phyloP scores from a whole-genome alignment of 2,329 filamentous ascomycete genomes.

The Colletotrichum somersetense region DNA sequence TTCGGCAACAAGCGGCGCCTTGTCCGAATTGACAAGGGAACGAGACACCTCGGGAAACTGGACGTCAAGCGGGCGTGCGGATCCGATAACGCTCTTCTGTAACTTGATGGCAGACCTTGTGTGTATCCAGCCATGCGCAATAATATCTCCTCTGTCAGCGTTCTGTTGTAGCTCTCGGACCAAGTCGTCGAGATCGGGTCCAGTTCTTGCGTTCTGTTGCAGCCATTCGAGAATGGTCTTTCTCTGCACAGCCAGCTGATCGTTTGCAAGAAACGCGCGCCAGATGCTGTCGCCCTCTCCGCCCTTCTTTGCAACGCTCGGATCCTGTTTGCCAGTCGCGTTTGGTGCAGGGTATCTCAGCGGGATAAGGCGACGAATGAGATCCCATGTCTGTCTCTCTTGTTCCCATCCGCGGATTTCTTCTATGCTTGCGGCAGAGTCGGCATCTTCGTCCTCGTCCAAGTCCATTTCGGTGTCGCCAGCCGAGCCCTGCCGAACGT shows the following conservation, averaged over 20 bases:
- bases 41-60: constrained; percentile 68
- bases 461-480: constrained; percentile 66
- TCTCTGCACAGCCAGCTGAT: constrained; percentile 82
- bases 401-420: constrained; percentile 74
- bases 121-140: constrained; percentile 91
- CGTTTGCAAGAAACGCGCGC: constrained; percentile 77
- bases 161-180: constrained; percentile 81
- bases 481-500: constrained; percentile 45
- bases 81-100: constrained; percentile 77
- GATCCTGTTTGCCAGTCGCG: constrained; percentile 12
- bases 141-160: constrained; percentile 83
- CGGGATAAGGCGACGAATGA: constrained; percentile 81
- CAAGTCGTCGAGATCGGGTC: constrained; percentile 79
- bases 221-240: constrained; percentile 88
- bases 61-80: constrained; percentile 64
- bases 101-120: constrained; percentile 92
- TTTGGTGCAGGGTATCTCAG: constrained; percentile 68
- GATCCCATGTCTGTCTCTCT: constrained; percentile 92
- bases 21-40: constrained; percentile 69
- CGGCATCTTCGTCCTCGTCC: constrained; percentile 61
- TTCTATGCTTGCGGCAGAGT: constrained; percentile 56
- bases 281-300: constrained; percentile 7
- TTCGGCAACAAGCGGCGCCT: constrained; percentile 81
- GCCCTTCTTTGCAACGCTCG: background rate
- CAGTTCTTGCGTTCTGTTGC: constrained; percentile 79